Base-by-base conservation (phyloP, 345 rosid genomes). In the Linum tenue region DNA sequence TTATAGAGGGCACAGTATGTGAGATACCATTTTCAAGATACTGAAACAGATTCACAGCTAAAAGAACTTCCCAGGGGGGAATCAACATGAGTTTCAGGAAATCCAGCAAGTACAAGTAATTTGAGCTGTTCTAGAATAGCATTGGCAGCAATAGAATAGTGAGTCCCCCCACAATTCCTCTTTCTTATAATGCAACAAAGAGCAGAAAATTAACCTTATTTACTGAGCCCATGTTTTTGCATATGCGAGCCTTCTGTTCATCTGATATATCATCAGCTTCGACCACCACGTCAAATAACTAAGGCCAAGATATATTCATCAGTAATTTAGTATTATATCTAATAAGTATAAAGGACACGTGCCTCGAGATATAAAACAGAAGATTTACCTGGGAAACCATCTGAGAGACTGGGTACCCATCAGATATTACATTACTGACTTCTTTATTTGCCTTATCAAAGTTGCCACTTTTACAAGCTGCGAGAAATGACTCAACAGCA, bases 371-470 rank as follows among this genome's bases (percentile, higher is more conserved):
- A 22, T 22, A 22, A 22, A 22, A 22, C 58, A 67, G 59, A 64
- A 65, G 56, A 6, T 14, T 41, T 7, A 91, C 97, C 91, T 87
- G 95, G 69, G 81, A 74, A 75, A 91, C 84, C 84, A 91, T 76
- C 78, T 91, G 92, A 69, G 96, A 84, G 58, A 83, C 96, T 14
- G 97, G 96, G 81, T 84, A 89, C 43, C 97, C 99, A 71, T 91
- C 97, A 36, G 90, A 91, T 59, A 87, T 87, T 60, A 87, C 70
- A 67, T 81, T 72, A 75, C 78, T 83, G 68, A 89, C 99, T 81
- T 87, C 95, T 77, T 84, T 87, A 78, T 87, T 84, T n/a, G 92
- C 96, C 80, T 78, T 63, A 80, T 95, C 99, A 66, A 95, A 91
- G 73, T 95, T 83, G 11, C 95, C 90, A 58, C 85, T 87, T 79